phyloP scores from a whole-genome alignment of 331 rosid genomes.

The Prunus yedoensis region DNA sequence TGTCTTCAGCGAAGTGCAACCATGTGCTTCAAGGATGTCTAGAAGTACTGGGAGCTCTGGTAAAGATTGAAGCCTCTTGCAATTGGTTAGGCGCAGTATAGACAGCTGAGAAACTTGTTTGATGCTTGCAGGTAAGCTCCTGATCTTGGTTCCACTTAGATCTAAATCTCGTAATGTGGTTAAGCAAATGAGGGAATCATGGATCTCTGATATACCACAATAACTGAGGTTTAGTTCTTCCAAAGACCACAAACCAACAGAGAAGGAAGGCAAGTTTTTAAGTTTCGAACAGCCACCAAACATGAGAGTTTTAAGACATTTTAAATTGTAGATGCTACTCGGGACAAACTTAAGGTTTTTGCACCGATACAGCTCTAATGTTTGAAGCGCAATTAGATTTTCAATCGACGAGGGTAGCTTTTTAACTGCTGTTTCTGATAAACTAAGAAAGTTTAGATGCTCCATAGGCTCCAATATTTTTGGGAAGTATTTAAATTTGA shows the following conservation, averaged over 20 bases:
- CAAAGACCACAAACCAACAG: constrained; percentile 16
- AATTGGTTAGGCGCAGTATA: constrained; percentile 27
- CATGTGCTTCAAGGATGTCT: constrained; percentile 22
- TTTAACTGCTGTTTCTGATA: background rate
- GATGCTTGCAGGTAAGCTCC: constrained; percentile 31
- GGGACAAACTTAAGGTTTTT: background rate
- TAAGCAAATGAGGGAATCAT: constrained; percentile 22
- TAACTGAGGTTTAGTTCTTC: constrained; percentile 5
- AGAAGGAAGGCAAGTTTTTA: constrained; percentile 15
- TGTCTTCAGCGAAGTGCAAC: constrained; percentile 32
- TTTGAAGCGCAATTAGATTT: constrained; percentile 7
- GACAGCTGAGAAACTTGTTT: constrained; percentile 28
- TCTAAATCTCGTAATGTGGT: constrained; percentile 21
- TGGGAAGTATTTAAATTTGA: background rate
- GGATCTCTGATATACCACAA: constrained; percentile 15
- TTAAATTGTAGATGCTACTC: background rate
- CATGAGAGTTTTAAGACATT: constrained; percentile 18
- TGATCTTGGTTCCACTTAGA: constrained; percentile 26
- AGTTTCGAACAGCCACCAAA: constrained; percentile 20
- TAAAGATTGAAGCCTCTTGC: constrained; percentile 33
- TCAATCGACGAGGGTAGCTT: constrained; percentile 1
- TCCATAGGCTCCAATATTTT: background rate
- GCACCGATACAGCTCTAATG: background rate
- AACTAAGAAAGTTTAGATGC: background rate
- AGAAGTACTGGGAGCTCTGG: constrained; percentile 31